A percentile compares a stretch with the other conserved stretches of the same genome.
Conservation (phyloP, 805 yeast species). For the Zygosaccharomyces kombuchaensis region DNA sequence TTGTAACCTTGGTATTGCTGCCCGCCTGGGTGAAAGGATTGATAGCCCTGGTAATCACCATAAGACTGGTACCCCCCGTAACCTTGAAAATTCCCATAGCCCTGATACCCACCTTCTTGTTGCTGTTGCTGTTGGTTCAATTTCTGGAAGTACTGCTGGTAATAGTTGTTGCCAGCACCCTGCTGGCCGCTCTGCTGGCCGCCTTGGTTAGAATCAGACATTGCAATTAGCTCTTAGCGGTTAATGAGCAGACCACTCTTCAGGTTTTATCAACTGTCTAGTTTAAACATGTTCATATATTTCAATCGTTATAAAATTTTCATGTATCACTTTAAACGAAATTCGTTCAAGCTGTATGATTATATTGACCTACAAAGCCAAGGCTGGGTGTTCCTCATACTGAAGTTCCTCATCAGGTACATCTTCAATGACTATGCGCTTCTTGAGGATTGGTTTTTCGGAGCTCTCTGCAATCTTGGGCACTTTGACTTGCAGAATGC, state of each 20-base stretch:
- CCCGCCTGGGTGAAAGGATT: slow-evolving; percentile 20
- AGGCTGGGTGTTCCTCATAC: slow-evolving; percentile 44
- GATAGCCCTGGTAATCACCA: slow-evolving; percentile 20
- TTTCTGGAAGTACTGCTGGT: slow-evolving; percentile 26
- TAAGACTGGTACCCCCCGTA: slow-evolving; percentile 22
- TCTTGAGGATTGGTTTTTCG: slow-evolving; percentile 39
- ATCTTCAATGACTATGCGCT: slow-evolving; percentile 44
- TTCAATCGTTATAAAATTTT: slow-evolving; percentile 3
- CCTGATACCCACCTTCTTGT: slow-evolving; percentile 23
- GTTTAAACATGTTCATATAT: not conserved
- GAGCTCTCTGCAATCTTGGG: slow-evolving; percentile 41
- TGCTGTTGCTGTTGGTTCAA: slow-evolving; percentile 29
- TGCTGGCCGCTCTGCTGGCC: slow-evolving; percentile 27
- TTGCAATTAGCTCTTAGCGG: slow-evolving; percentile 3
- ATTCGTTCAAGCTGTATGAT: not conserved
- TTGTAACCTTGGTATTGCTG: slow-evolving; percentile 18
- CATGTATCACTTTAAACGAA: slow-evolving; percentile 1
- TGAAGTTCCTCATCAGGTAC: slow-evolving; percentile 47
- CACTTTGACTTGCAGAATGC: slow-evolving; percentile 47
- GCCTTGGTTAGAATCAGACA: slow-evolving; percentile 28
- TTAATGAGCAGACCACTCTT: not conserved
- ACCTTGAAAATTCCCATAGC: slow-evolving; percentile 24
- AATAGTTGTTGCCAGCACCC: slow-evolving; percentile 15
- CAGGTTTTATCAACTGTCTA: not conserved
- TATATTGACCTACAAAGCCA: slow-evolving; percentile 18